A percentile compares a stretch with the other conserved stretches of the same genome.
Evolutionary conservation across 1,139 yeast genomes (phyloP).

Genomic region (Diutina pseudorugosa): DNA sequence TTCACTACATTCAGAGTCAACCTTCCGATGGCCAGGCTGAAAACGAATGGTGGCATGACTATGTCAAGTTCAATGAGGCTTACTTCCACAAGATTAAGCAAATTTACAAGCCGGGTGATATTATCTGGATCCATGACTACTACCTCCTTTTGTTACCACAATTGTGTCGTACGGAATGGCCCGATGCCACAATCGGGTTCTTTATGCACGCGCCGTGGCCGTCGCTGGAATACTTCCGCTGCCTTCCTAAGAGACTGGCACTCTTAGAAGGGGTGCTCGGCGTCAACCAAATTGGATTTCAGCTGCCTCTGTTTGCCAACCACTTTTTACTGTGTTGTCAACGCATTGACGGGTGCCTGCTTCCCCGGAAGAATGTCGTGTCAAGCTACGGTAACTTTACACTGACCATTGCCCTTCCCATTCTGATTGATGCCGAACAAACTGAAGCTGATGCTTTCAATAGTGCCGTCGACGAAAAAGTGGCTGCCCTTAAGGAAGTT

Average conservation of each 20-base stretch:
- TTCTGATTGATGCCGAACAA: slow-evolving; percentile 67
- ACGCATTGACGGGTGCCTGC: slow-evolving; percentile 58
- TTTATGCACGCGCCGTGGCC: slow-evolving; percentile 91
- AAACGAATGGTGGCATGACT: slow-evolving; percentile 80
- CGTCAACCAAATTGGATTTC: slow-evolving; percentile 77
- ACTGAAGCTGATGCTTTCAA: slow-evolving; percentile 49
- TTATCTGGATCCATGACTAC: slow-evolving; percentile 93
- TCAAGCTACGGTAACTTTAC: slow-evolving; percentile 69
- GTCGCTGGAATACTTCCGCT: slow-evolving; percentile 86
- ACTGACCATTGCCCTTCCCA: slow-evolving; percentile 64
- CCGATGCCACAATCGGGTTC: slow-evolving; percentile 71
- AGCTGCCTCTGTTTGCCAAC: slow-evolving; percentile 72
- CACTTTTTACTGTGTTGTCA: slow-evolving; percentile 88
- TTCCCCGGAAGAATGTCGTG: slow-evolving; percentile 44
- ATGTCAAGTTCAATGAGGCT: slow-evolving; percentile 81
- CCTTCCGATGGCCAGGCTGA: slow-evolving; percentile 56
- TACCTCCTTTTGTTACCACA: slow-evolving; percentile 79
- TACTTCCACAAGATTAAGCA: slow-evolving; percentile 67
- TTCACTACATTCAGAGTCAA: slow-evolving; percentile 69
- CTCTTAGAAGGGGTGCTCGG: slow-evolving; percentile 87
- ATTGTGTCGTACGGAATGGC: slow-evolving; percentile 68
- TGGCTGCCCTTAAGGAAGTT: slow-evolving; percentile 43
- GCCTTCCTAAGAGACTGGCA: slow-evolving; percentile 71
- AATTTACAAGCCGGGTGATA: slow-evolving; percentile 78
- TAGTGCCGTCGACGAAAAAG: slow-evolving; percentile 23